Conservation (phyloP, 148 eudicot genomes). For the Vaccinium vitisidaea region DNA sequence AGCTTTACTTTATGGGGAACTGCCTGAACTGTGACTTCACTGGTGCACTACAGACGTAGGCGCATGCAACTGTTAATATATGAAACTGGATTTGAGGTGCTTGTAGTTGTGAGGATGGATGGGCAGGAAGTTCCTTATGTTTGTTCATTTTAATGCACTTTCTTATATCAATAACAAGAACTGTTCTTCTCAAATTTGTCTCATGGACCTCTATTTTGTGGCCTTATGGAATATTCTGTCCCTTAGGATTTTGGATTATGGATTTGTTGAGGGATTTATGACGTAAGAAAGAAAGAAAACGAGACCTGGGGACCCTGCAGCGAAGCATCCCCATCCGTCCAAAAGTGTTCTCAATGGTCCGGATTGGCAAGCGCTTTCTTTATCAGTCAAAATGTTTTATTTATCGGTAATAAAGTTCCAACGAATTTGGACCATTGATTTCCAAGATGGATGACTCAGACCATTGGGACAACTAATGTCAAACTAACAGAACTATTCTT, state of each 20-base stretch:
- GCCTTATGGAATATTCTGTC: not conserved
- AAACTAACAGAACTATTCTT: not conserved
- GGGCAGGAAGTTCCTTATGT: not conserved
- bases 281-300: not conserved
- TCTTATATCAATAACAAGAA: slow-evolving; percentile 1
- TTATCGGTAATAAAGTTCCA: too few relatives aligned
- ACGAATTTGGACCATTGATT: too few relatives aligned
- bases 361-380: too few relatives aligned
- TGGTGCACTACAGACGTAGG: not conserved
- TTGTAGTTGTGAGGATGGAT: not conserved
- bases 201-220: not conserved
- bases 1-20: not conserved
- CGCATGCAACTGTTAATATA: slow-evolving; percentile 11
- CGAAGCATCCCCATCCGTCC: too few relatives aligned
- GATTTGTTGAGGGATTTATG: not conserved
- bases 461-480: not conserved
- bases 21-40: not conserved
- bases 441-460: too few relatives aligned
- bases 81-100: not conserved
- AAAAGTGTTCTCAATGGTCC: too few relatives aligned
- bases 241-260: not conserved
- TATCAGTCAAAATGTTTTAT: too few relatives aligned
- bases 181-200: not conserved
- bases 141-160: not conserved
- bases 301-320: too few relatives aligned